Evolutionary conservation across 768 basidiomycete species (phyloP), one percentile per base, ranked within the genome.

Genomic region (Phlegmacium glaucopus): DNA sequence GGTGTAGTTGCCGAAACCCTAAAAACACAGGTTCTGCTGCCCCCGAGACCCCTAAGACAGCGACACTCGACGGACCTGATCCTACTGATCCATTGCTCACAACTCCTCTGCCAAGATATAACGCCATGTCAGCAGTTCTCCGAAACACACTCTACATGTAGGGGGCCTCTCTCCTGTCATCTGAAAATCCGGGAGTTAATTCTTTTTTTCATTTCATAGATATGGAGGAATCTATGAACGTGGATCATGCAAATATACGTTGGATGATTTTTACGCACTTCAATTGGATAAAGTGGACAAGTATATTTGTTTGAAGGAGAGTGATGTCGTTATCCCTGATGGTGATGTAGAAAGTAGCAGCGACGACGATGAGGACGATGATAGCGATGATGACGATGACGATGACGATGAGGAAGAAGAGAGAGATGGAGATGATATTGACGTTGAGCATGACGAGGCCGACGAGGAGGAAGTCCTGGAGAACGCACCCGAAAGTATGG

Each of bases 201-300:
- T 11, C 6, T n/a, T 38, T 29, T 10, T 26, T 4, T 11, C 52
- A 34, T 27, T 30, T 3, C 27, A 3, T n/a, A 89, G 90, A 46
- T 94, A 94, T 57, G 91, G 93, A 9, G 92, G 93, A 0, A 94
- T 94, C 13, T 87, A 82, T 55, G 94, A 95, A 64, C 76, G 80
- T 12, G 87, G 90, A 0, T 75, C 86, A 10, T 77, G 81, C 17
- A 92, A 96, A 64, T 93, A 88, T 54, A 94, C 92, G 0, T 71
- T 96, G 6, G 91, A 94, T 58, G 94, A 95, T 57, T 96, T 94
- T 58, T 73, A 92, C 64, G 72, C 79, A 2, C 66, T 96, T 9
- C 78, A 83, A 48, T 72, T 96, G 15, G 91, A 94, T 58, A 94
- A 94, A 63, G 69, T 94, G 66, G 93, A 94, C 34, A 68, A 76